These are phyloP conservation scores for Polyporus arcularius DNA, from an alignment of 768 basidiomycete species.

Conservation along the genomic window DNA sequence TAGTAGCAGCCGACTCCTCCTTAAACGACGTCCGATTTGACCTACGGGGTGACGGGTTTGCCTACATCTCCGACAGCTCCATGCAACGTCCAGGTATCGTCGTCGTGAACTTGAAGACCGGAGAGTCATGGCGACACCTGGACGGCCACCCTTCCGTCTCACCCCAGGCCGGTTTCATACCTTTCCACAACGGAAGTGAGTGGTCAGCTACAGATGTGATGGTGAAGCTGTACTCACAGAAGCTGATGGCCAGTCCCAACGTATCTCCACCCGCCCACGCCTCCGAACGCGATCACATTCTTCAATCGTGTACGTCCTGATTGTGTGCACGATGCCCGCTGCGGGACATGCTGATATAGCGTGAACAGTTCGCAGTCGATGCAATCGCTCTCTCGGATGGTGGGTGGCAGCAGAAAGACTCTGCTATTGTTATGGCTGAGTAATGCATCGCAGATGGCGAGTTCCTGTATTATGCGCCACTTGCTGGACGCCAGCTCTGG, in stretches of 20 bases:
- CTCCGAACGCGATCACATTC: conserved; percentile 9
- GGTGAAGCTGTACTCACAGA: background rate
- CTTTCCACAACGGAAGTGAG: conserved; percentile 17
- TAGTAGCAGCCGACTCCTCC: conserved; percentile 24
- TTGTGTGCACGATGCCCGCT: background rate
- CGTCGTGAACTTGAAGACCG: conserved; percentile 19
- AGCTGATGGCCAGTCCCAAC: conserved; percentile 8
- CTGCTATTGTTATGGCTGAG: no score
- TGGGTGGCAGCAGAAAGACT: background rate
- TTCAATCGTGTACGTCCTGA: conserved; percentile 10
- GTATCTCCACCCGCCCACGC: conserved; percentile 8
- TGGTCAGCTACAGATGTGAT: background rate
- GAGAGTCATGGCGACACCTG: conserved; percentile 23
- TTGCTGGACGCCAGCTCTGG: conserved; percentile 19
- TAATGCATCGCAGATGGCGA: conserved; percentile 9
- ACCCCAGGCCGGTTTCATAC: conserved; percentile 6
- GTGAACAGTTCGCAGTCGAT: conserved; percentile 19
- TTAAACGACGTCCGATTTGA: conserved; percentile 27
- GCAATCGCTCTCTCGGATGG: conserved; percentile 21
- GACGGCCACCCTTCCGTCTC: conserved; percentile 10
- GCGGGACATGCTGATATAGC: background rate
- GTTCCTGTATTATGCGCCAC: conserved; percentile 13
- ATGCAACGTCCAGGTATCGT: conserved; percentile 18
- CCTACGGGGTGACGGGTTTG: conserved; percentile 22
- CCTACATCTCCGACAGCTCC: conserved; percentile 23